phyloP scores from a whole-genome alignment of 805 yeast species.

The Vanderwaltozyma verrucispora region DNA sequence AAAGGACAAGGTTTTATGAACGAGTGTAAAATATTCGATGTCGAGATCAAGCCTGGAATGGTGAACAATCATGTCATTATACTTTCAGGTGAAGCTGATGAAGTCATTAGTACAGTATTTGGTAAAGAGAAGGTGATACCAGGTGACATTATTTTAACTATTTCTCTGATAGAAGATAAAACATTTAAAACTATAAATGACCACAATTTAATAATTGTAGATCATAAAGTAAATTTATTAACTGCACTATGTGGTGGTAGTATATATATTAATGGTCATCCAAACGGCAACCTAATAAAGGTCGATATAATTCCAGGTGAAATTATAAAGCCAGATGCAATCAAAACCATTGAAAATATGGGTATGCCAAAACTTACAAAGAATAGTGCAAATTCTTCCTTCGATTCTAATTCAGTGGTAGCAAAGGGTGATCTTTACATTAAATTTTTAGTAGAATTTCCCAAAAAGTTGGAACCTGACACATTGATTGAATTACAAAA shows the following conservation, averaged over 20 bases:
- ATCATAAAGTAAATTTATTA: conserved; percentile 36
- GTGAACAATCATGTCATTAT: conserved; percentile 41
- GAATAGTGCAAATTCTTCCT: not conserved
- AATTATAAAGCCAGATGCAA: conserved; percentile 37
- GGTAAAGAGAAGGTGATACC: conserved; percentile 35
- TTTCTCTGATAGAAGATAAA: conserved; percentile 29
- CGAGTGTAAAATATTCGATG: conserved; percentile 40
- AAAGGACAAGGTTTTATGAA: conserved; percentile 36
- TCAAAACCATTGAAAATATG: conserved; percentile 30
- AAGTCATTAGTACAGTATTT: conserved; percentile 34
- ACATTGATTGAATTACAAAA: conserved; percentile 12
- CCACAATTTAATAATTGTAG: conserved; percentile 35
- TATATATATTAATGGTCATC: conserved; percentile 26
- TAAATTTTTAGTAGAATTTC: conserved; percentile 50
- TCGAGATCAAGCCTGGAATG: conserved; percentile 49
- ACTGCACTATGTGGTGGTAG: conserved; percentile 53
- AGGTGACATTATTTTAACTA: conserved; percentile 55
- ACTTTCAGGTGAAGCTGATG: conserved; percentile 55
- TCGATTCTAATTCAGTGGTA: no score
- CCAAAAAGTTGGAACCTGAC: conserved; percentile 23
- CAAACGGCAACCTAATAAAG: conserved; percentile 31
- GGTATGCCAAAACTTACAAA: conserved; percentile 50
- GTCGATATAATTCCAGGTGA: conserved; percentile 41
- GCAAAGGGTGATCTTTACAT: conserved; percentile 52
- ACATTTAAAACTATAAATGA: conserved; percentile 29